Evolutionary conservation across 495 filamentous ascomycete genomes (phyloP).

Genomic region (Talaromyces ruber): DNA sequence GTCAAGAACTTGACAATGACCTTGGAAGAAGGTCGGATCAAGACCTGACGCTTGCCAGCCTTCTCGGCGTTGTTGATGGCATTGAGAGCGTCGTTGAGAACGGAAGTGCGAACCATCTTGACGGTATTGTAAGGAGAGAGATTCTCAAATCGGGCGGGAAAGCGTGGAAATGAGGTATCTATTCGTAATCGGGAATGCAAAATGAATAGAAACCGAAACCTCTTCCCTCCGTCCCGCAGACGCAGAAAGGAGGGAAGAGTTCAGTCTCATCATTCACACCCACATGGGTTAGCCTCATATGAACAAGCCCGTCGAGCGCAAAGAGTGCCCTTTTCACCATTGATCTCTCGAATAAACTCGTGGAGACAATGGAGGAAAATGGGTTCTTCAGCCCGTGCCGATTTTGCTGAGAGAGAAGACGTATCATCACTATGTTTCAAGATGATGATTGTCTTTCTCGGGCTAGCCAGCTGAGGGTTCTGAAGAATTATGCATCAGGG

Average conservation of each 20-base stretch:
- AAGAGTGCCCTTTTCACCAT: conserved; percentile 73
- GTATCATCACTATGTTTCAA: conserved; percentile 47
- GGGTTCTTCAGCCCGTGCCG: conserved; percentile 91
- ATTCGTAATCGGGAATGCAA: conserved; percentile 1
- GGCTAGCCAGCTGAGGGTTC: conserved; percentile 44
- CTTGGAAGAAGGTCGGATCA: conserved; percentile 95
- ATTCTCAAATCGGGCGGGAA: conserved; percentile 73
- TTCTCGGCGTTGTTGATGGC: conserved; percentile 99
- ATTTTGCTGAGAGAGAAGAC: conserved; percentile 52
- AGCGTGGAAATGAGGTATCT: conserved; percentile 70
- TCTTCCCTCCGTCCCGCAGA: neutral
- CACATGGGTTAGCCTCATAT: conserved; percentile 47
- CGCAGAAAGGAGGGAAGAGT: conserved; percentile 38
- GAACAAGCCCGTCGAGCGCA: conserved; percentile 49
- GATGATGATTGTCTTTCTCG: conserved; percentile 37
- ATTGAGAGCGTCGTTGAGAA: conserved; percentile 98
- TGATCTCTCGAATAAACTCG: neutral
- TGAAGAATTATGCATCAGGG: conserved; percentile 14
- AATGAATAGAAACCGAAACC: neutral
- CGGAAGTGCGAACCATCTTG: conserved; percentile 97
- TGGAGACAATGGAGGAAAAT: conserved; percentile 34
- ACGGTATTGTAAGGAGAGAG: conserved; percentile 44
- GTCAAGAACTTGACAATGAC: conserved; percentile 98
- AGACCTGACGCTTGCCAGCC: conserved; percentile 93
- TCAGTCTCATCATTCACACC: conserved; percentile 61